Conservation (phyloP, 495 filamentous ascomycete genomes). For the Cryomyces minteri region DNA sequence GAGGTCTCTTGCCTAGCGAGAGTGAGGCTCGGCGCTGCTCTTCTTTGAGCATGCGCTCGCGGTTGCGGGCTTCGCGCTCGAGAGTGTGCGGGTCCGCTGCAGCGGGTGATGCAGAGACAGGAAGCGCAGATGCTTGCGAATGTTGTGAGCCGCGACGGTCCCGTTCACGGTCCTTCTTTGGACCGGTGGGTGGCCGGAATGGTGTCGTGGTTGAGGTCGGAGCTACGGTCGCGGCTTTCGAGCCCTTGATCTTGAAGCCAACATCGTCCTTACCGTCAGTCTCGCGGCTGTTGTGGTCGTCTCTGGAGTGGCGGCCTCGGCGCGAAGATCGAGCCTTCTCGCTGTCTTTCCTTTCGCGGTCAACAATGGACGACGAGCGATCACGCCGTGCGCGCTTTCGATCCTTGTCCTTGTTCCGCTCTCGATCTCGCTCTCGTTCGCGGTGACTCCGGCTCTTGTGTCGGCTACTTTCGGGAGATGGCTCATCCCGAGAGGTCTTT, state of each 20-base stretch:
- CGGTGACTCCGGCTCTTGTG: conserved; percentile 9
- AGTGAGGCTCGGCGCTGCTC: conserved; percentile 39
- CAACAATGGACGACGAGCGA: conserved; percentile 23
- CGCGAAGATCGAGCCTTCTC: conserved; percentile 21
- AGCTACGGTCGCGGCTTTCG: conserved; percentile 6
- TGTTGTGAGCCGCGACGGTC: conserved; percentile 3
- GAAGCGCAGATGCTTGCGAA: not conserved
- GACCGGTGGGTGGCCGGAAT: conserved; percentile 7
- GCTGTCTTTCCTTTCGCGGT: conserved; percentile 17
- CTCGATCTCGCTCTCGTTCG: conserved; percentile 25
- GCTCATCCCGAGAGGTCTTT: not conserved
- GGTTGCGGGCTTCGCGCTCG: conserved; percentile 58
- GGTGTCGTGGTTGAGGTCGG: conserved; percentile 1
- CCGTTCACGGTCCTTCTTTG: conserved; percentile 7
- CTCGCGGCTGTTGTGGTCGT: conserved; percentile 9
- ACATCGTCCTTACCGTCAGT: conserved; percentile 7
- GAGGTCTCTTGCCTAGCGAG: not conserved
- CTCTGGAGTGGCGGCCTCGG: conserved; percentile 18
- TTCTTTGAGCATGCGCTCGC: conserved; percentile 61
- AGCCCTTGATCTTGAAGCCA: conserved; percentile 21
- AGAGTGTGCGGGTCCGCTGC: conserved; percentile 45
- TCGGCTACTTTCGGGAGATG: conserved; percentile 1
- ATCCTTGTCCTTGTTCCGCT: conserved; percentile 23
- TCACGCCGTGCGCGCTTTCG: conserved; percentile 38
- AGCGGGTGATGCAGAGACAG: conserved; percentile 1